These are phyloP conservation scores for Yamadazyma siamensis DNA, from an alignment of 1,139 yeast species.

Conservation along the genomic window DNA sequence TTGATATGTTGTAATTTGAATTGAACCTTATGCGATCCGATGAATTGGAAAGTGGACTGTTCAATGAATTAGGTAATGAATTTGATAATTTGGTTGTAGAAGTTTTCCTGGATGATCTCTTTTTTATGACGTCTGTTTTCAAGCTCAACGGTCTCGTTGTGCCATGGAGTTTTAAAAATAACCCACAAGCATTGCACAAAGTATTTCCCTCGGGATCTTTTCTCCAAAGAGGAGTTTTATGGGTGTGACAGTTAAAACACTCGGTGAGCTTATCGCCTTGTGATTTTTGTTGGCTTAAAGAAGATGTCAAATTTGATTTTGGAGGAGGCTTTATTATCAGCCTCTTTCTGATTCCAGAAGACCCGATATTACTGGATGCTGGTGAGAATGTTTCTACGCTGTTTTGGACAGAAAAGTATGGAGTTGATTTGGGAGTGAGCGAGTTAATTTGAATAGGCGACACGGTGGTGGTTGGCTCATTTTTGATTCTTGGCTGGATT, in stretches of 20 bases:
- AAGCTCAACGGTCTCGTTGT: constrained; percentile 59
- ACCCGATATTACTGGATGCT: constrained; percentile 4
- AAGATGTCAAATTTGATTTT: constrained; percentile 33
- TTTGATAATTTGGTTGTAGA: constrained; percentile 10
- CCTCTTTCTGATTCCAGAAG: constrained; percentile 3
- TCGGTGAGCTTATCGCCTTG: constrained; percentile 12
- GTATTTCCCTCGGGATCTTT: constrained; percentile 54
- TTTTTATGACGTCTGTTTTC: constrained; percentile 88
- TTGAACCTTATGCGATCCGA: constrained; percentile 3
- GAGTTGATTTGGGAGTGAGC: constrained; percentile 8
- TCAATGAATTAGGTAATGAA: constrained; percentile 11
- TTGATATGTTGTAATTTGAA: constrained; percentile 6
- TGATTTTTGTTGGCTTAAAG: constrained; percentile 14
- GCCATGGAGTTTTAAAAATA: constrained; percentile 55
- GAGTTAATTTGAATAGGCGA: constrained; percentile 13
- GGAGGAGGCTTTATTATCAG: constrained; percentile 12
- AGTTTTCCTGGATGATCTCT: constrained; percentile 40
- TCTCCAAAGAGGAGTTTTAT: constrained; percentile 59
- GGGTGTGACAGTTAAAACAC: constrained; percentile 54
- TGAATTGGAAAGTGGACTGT: constrained; percentile 4
- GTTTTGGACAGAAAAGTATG: constrained; percentile 1
- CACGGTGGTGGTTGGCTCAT: constrained; percentile 14
- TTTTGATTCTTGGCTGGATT: constrained; percentile 6
- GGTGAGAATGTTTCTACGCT: constrained; percentile 4
- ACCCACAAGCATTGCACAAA: constrained; percentile 59